Evolutionary conservation across 2,329 filamentous ascomycete genomes (phyloP).

Genomic region (Ciborinia camelliae): DNA sequence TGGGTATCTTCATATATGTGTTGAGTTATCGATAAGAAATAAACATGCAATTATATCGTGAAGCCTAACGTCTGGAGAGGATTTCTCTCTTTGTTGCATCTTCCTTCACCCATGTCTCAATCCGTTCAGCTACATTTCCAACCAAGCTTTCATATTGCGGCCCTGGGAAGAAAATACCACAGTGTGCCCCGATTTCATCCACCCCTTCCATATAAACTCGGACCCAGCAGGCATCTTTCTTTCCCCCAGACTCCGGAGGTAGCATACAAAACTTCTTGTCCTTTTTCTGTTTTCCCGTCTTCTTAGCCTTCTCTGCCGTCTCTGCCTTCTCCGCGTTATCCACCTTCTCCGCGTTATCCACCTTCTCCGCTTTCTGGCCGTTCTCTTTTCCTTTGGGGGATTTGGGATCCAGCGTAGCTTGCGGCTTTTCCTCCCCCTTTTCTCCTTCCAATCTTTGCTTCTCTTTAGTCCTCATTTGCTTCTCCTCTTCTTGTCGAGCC

Average conservation of each 20-base stretch:
- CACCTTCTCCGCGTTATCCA: conserved; percentile 25
- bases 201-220: conserved; percentile 76
- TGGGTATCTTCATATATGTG: not conserved
- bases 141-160: conserved; percentile 73
- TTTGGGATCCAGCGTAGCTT: conserved; percentile 28
- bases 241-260: conserved; percentile 53
- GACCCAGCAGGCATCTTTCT: conserved; percentile 69
- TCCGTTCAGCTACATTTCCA: conserved; percentile 65
- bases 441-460: conserved; percentile 37
- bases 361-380: conserved; percentile 30
- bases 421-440: conserved; percentile 36
- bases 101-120: conserved; percentile 68
- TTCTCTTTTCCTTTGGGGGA: conserved; percentile 32
- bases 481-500: conserved; percentile 42
- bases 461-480: conserved; percentile 36
- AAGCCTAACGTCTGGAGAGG: conserved; percentile 5
- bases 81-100: conserved; percentile 43
- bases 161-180: conserved; percentile 72
- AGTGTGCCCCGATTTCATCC: conserved; percentile 83
- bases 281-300: conserved; percentile 33
- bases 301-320: no score
- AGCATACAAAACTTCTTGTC: conserved; percentile 72
- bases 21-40: not conserved
- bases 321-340: no score
- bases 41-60: not conserved